A percentile compares a stretch with the other conserved stretches of the same genome.
Evolutionary conservation across 83 land plant genomes (phyloP).

Genomic region (Thuja plicata): DNA sequence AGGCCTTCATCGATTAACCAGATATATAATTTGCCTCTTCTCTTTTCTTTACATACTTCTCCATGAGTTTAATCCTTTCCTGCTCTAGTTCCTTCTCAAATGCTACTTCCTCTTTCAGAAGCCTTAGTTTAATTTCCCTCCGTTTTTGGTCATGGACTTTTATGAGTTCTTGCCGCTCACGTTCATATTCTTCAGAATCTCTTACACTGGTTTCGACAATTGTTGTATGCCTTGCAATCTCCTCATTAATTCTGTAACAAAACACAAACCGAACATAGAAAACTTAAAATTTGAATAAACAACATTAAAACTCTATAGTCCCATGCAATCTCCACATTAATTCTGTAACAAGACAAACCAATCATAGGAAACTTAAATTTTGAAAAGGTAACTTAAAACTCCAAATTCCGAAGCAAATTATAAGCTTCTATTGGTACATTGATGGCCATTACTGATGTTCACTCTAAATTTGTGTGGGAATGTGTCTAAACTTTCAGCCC

Average conservation of each 20-base stretch:
- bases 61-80: conserved; percentile 39
- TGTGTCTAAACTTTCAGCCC: no score
- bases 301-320: neutral
- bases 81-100: conserved; percentile 55
- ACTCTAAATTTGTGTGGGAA: no score
- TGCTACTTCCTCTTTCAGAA: conserved; percentile 35
- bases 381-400: neutral
- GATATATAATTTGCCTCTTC: neutral
- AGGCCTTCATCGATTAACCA: neutral
- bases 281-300: neutral
- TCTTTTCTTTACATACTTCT: conserved; percentile 20
- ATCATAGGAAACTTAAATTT: neutral
- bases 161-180: conserved; percentile 36
- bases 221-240: conserved; percentile 31
- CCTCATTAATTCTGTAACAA: conserved; percentile 37
- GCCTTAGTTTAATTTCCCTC: conserved; percentile 39
- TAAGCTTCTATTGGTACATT: neutral
- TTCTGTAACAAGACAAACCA: conserved; percentile 25
- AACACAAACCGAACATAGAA: neutral
- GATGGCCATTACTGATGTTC: neutral
- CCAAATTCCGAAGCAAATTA: neutral
- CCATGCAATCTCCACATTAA: conserved; percentile 27
- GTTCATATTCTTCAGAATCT: conserved; percentile 50
- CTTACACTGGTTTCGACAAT: conserved; percentile 36
- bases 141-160: conserved; percentile 42